Conservation (phyloP, 2,329 filamentous ascomycete genomes). For the Colletotrichum salicis region DNA sequence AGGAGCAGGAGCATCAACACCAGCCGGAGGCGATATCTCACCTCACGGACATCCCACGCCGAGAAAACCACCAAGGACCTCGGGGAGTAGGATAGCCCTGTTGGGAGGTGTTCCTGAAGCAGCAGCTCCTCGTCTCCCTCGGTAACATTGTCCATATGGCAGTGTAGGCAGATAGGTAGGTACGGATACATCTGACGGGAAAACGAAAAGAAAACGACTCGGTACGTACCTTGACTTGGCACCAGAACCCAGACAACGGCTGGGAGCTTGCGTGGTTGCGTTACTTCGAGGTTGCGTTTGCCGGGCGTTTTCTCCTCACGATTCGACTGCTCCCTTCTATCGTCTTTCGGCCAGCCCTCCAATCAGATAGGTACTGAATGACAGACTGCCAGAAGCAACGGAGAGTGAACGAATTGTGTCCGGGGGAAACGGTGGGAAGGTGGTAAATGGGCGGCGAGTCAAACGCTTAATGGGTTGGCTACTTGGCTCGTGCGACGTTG, state of each 20-base stretch:
- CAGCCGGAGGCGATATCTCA: not conserved
- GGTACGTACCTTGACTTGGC: slow-evolving; percentile 33
- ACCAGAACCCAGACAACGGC: slow-evolving; percentile 11
- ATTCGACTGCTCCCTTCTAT: slow-evolving; percentile 9
- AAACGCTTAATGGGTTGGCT: slow-evolving; percentile 9
- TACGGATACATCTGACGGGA: not conserved
- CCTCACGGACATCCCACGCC: not conserved
- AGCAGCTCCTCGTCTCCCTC: slow-evolving; percentile 11
- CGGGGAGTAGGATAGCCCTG: not conserved
- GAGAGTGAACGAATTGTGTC: slow-evolving; percentile 13
- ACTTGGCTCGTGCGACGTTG: slow-evolving; percentile 32
- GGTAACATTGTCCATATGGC: slow-evolving; percentile 11
- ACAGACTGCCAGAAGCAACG: not conserved
- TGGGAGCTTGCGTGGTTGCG: slow-evolving; percentile 27
- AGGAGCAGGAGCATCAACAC: slow-evolving; percentile 20
- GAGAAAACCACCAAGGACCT: not conserved
- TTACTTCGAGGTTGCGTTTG: slow-evolving; percentile 22
- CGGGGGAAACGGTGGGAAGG: slow-evolving; percentile 8
- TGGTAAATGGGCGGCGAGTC: slow-evolving; percentile 24
- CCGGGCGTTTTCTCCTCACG: slow-evolving; percentile 20
- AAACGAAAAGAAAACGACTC: not conserved
- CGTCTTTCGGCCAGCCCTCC: slow-evolving; percentile 20
- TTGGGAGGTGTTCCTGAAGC: not conserved
- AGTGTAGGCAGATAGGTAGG: not conserved
- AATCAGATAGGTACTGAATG: not conserved